Evolutionary conservation across 768 basidiomycete genomes (phyloP).

Genomic region (Tephrocybe sp.): DNA sequence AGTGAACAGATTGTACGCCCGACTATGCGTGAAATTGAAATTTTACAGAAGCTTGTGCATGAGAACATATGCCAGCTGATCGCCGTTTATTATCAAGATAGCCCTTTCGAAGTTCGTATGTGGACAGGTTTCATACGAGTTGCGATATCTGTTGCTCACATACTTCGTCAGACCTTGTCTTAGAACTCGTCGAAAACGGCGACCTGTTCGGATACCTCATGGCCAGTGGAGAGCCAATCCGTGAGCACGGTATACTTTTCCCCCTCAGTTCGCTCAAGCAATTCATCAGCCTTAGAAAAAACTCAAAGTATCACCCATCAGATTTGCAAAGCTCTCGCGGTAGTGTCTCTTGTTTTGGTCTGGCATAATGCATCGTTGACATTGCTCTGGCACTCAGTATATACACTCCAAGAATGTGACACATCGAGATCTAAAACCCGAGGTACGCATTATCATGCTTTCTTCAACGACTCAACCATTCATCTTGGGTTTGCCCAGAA

Average conservation of each 20-base stretch:
- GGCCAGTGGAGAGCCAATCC: slow-evolving; percentile 44
- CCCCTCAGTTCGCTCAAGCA: slow-evolving; percentile 1
- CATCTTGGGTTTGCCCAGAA: slow-evolving; percentile 44
- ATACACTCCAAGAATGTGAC: slow-evolving; percentile 73
- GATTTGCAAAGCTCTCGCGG: slow-evolving; percentile 79
- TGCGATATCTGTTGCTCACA: neutral
- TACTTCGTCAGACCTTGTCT: slow-evolving; percentile 56
- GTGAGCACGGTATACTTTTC: slow-evolving; percentile 36
- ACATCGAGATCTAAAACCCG: slow-evolving; percentile 94
- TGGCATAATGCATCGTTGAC: neutral
- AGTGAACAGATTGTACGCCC: slow-evolving; percentile 20
- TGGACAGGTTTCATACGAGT: neutral
- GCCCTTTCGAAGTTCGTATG: slow-evolving; percentile 56
- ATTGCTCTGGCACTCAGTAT: slow-evolving; percentile 36
- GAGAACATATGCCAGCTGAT: slow-evolving; percentile 79
- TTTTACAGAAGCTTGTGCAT: slow-evolving; percentile 74
- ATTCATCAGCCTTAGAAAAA: slow-evolving; percentile 45
- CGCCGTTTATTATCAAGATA: slow-evolving; percentile 65
- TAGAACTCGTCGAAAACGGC: slow-evolving; percentile 85
- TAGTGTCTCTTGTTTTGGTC: slow-evolving; percentile 27
- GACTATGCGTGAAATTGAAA: slow-evolving; percentile 72
- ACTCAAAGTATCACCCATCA: slow-evolving; percentile 73
- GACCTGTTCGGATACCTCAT: slow-evolving; percentile 82
- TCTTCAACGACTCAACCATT: neutral
- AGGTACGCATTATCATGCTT: slow-evolving; percentile 36